Base-by-base conservation (phyloP, 2,329 filamentous ascomycete species). In the Colletotrichum sp. region DNA sequence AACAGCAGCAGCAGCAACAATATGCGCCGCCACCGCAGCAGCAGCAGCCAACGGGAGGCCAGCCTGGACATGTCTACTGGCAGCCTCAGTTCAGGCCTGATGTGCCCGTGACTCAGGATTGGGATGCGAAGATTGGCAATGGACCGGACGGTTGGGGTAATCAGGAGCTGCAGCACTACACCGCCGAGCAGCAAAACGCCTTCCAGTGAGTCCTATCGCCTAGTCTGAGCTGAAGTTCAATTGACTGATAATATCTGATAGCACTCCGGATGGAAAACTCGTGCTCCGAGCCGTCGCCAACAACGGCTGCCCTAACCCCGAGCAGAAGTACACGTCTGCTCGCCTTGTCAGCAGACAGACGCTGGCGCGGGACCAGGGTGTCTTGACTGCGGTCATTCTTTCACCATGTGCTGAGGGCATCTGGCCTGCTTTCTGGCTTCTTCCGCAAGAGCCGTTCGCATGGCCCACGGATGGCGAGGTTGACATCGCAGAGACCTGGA, bases 111-210 rank as follows among this genome's bases (percentile, higher is more conserved):
- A 85, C 84, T 0, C 81, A 84, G 5, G 87, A 91, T 77, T 92
- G 91, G 84, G 83, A 89, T 6, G 87, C 89, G 34, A 90, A 91
- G 80, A 84, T 89, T 63, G 87, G 88, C 32, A 88, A 88, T 39
- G 90, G 90, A 32, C 87, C 86, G n/a, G 87, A 91, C 79, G 90
- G 91, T 48, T 92, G 91, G 91, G 91, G 91, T 26, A 92, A 92
- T 79, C 88, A 91, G 76, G 91, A 92, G 83, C 83, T 90, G 65
- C 87, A 92, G 82, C 88, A 90, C 82, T 92, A 92, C 80, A 89
- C 88, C 7, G 83, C 86, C 39, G 81, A 83, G 13, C 81, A 85
- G 1, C 79, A 84, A 6, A 92, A 92, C 79, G 87, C 87, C 26
- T 92, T 92, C 80, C 86, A 91, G 84, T 85, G 75, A 36, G 82